Conservation (phyloP, 306 rosid genomes). For the Pyrus bretschneideri region DNA sequence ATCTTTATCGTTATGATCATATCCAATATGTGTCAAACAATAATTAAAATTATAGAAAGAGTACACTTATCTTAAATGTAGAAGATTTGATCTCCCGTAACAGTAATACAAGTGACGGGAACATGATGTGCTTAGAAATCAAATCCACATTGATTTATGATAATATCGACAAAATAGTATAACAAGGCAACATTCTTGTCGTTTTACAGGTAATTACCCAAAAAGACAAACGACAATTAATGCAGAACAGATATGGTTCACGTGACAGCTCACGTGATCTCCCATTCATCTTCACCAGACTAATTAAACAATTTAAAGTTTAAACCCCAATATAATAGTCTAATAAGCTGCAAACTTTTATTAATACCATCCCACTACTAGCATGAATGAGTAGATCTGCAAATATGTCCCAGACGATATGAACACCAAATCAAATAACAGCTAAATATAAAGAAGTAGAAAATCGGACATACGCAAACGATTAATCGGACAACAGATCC, state of each 20-base stretch:
- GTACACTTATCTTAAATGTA: too few relatives aligned
- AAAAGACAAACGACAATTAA: neutral
- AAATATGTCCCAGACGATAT: constrained; percentile 17
- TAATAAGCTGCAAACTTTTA: constrained; percentile 11
- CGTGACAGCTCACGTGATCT: neutral
- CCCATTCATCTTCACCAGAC: neutral
- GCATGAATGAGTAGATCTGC: constrained; percentile 7
- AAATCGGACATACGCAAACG: constrained; percentile 21
- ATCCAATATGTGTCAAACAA: too few relatives aligned
- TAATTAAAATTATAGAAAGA: too few relatives aligned
- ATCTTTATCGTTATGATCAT: too few relatives aligned
- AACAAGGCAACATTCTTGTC: neutral
- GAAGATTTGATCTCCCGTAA: too few relatives aligned
- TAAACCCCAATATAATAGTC: neutral
- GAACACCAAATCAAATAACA: constrained; percentile 27
- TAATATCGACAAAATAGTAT: neutral
- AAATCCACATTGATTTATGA: too few relatives aligned
- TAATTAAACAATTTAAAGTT: neutral
- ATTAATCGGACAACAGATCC: constrained; percentile 28
- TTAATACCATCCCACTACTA: constrained; percentile 9
- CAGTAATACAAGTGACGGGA: too few relatives aligned
- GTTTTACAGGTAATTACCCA: neutral
- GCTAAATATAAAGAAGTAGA: constrained; percentile 10
- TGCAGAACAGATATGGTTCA: neutral
- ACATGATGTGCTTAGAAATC: too few relatives aligned